These are phyloP conservation scores for Clavispora phyllophila DNA, from an alignment of 805 yeast genomes.

Conservation along the genomic window DNA sequence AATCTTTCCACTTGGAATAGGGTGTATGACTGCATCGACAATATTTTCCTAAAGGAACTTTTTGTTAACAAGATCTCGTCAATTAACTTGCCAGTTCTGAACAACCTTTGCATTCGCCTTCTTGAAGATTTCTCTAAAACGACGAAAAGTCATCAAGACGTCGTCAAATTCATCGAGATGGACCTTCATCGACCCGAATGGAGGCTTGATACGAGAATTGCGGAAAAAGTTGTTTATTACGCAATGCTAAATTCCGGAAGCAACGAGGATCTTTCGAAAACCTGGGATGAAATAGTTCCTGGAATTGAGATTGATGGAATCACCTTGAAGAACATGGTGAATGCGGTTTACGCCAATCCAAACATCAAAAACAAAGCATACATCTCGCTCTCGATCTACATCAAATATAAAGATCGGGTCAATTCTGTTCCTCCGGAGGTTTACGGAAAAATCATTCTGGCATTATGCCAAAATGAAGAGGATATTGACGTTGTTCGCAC, in stretches of 20 bases:
- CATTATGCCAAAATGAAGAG: constrained; percentile 6
- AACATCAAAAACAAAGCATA: constrained; percentile 1
- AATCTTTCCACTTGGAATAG: constrained; percentile 34
- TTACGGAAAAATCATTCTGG: constrained; percentile 4
- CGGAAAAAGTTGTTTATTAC: constrained; percentile 23
- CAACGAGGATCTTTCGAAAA: neutral
- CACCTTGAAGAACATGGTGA: constrained; percentile 7
- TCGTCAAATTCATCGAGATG: constrained; percentile 28
- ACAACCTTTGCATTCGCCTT: constrained; percentile 23
- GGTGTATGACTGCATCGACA: constrained; percentile 33
- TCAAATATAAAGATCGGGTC: neutral
- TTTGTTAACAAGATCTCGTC: constrained; percentile 28
- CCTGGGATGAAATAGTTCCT: neutral
- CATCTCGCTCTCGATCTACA: neutral
- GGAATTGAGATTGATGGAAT: constrained; percentile 5
- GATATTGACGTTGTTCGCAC: constrained; percentile 1
- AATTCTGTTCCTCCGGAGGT: constrained; percentile 10
- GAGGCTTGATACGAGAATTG: constrained; percentile 24
- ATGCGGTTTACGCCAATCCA: constrained; percentile 8
- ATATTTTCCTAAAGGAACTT: constrained; percentile 34
- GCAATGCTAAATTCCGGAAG: constrained; percentile 3
- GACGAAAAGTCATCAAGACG: constrained; percentile 21
- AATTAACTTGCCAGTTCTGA: constrained; percentile 30
- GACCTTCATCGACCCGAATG: constrained; percentile 28
- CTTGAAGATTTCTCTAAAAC: constrained; percentile 32